A percentile compares a stretch with the other conserved stretches of the same genome.
phyloP scores from a whole-genome alignment of 2,329 filamentous ascomycete genomes.

The Graphilbum fragrans region DNA sequence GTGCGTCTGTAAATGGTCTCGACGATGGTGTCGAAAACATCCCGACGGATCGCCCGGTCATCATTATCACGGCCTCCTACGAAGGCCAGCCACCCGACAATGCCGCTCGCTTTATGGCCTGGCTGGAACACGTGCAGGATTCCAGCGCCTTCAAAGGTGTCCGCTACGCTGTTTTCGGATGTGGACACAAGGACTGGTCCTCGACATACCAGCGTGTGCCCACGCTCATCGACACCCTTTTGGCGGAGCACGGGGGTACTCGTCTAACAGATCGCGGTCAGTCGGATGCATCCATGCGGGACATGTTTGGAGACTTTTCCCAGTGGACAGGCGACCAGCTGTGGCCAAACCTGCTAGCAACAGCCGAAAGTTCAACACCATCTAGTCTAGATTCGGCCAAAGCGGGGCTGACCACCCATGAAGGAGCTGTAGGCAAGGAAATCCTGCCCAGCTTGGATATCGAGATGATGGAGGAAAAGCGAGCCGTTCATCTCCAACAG shows the following conservation, averaged over 20 bases:
- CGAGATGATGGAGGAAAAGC: slow-evolving; percentile 13
- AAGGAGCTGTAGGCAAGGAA: no score
- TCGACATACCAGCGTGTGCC: slow-evolving; percentile 55
- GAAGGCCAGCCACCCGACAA: slow-evolving; percentile 66
- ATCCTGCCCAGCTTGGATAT: no score
- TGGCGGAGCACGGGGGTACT: slow-evolving; percentile 33
- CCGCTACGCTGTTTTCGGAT: slow-evolving; percentile 56
- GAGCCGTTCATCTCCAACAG: slow-evolving; percentile 39
- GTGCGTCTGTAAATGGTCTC: slow-evolving; percentile 38
- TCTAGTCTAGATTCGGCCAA: no score
- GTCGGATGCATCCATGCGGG: no score
- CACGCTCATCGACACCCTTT: slow-evolving; percentile 40
- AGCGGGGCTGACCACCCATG: no score
- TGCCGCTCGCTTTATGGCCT: slow-evolving; percentile 55
- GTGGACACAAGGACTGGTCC: slow-evolving; percentile 43
- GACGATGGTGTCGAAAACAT: slow-evolving; percentile 50
- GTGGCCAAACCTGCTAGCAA: no score
- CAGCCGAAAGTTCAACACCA: no score
- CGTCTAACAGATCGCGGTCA: slow-evolving; percentile 36
- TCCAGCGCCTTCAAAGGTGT: slow-evolving; percentile 38
- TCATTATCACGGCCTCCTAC: slow-evolving; percentile 57
- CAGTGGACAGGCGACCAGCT: no score
- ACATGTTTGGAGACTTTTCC: no score
- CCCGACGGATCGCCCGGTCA: slow-evolving; percentile 42
- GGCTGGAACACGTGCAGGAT: slow-evolving; percentile 41